A percentile compares a stretch with the other conserved stretches of the same genome.
phyloP scores from a whole-genome alignment of 306 rosid genomes.

The Psophocarpus tetragonolobus region DNA sequence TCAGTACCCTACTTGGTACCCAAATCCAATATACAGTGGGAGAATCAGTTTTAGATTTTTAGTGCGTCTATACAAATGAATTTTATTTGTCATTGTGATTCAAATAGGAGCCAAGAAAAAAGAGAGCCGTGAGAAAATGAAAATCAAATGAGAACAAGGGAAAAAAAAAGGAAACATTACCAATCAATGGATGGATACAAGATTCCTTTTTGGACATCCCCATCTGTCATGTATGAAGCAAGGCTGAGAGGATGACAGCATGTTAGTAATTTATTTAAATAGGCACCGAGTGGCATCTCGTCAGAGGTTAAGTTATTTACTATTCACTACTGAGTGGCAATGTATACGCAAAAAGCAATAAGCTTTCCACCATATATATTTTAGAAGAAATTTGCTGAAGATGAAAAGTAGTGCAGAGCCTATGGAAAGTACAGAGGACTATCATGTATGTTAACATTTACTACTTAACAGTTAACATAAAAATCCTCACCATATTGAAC shows the following conservation, averaged over 20 bases:
- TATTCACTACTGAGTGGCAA: not conserved
- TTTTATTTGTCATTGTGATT: not conserved
- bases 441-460: not conserved
- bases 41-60: not conserved
- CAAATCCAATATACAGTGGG: slow-evolving; percentile 1
- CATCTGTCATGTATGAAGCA: slow-evolving; percentile 90
- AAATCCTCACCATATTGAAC: not conserved
- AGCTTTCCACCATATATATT: slow-evolving; percentile 11
- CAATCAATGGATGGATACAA: slow-evolving; percentile 80
- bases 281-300: slow-evolving; percentile 12
- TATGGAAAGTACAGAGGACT: slow-evolving; percentile 1
- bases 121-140: not conserved
- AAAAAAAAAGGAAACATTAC: slow-evolving; percentile 46
- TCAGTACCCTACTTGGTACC: not conserved
- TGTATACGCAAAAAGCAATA: not conserved
- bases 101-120: not conserved
- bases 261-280: slow-evolving; percentile 42
- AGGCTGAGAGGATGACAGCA: slow-evolving; percentile 65
- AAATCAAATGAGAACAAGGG: not conserved
- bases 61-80: not conserved
- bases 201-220: slow-evolving; percentile 70
- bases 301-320: slow-evolving; percentile 8
- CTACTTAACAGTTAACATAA: not conserved
- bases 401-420: slow-evolving; percentile 1
- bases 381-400: not conserved